Base-by-base conservation (phyloP, 2,329 filamentous ascomycete species). In the Verticillium dahliae region DNA sequence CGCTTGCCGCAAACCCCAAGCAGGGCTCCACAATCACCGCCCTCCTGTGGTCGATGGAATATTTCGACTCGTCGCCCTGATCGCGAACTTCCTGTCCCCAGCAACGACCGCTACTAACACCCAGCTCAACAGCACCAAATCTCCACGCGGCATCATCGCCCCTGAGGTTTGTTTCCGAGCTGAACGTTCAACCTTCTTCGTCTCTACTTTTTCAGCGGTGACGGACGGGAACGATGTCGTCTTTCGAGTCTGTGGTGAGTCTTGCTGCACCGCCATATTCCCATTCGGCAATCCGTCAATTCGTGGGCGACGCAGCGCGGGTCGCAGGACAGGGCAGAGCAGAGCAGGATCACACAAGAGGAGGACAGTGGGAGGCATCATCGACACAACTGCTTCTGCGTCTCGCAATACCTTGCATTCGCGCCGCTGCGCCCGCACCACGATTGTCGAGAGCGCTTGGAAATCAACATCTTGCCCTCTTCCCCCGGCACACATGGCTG, bases 231-330 rank as follows among this genome's bases (percentile, higher is more conserved):
- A 85, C 81, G 76, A 88, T 88, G 85, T 88, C 85, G 77, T 84
- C 82, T 74, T 88, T 89, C 80, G 86, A 89, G 82, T 76, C 80
- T 78, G 85, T 87, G 82, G 86, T 89, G 81, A 88, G 86, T 88
- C 38, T 41, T 35, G 27, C 54, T 35, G 27, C 18, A 34, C 41
- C 56, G 37, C 56, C 56, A 15, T 27, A 27, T 31, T n/a, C 37
- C 33, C 35, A 57, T n/a, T 18, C 33, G 55, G 55, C 33, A 35
- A 57, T 39, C 22, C 56, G 18, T 15, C 56, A 52, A 37, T 54
- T 59, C 33, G 54, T 56, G 27, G 54, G 54, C 54, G 54, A 56
- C 33, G 54, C 54, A 56, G 27, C 54, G 33, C 54, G 27, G 54
- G 41, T 35, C 11, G 56, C 50, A 39, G 55, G 57, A n/a, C 33